Conservation (phyloP, 257 asterid species). For the Forsythia suspensa region DNA sequence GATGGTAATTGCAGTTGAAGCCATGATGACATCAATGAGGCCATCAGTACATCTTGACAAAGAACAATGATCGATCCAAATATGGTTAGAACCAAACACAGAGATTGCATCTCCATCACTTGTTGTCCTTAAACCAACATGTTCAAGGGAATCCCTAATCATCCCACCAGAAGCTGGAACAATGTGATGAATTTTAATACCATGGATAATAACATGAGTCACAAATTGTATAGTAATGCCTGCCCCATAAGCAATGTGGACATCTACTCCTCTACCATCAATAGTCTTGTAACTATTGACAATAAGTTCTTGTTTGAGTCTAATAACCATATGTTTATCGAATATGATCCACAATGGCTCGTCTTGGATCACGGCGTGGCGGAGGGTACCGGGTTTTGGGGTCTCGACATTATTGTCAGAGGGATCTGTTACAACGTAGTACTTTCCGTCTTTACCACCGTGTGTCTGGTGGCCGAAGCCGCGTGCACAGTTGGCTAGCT, state of each 20-base stretch:
- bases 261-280: constrained; percentile 69
- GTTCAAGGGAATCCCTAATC: constrained; percentile 56
- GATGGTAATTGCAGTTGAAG: constrained; percentile 84
- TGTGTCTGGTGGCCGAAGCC: constrained; percentile 47
- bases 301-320: constrained; percentile 51
- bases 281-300: constrained; percentile 63
- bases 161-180: constrained; percentile 49
- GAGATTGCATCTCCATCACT: constrained; percentile 82
- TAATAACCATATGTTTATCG: constrained; percentile 46
- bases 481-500: constrained; percentile 41
- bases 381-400: constrained; percentile 54
- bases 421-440: constrained; percentile 46
- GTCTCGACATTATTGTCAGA: constrained; percentile 34
- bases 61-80: constrained; percentile 80
- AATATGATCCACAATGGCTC: constrained; percentile 60
- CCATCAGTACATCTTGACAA: constrained; percentile 60
- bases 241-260: constrained; percentile 72
- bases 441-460: constrained; percentile 42
- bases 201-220: constrained; percentile 62
- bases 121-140: constrained; percentile 57
- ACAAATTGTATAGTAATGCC: constrained; percentile 74
- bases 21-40: constrained; percentile 72
- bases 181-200: constrained; percentile 60
- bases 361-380: constrained; percentile 59
- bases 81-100: constrained; percentile 48